Base-by-base conservation (phyloP, 805 yeast genomes). In the Metschnikowia cubensis region DNA sequence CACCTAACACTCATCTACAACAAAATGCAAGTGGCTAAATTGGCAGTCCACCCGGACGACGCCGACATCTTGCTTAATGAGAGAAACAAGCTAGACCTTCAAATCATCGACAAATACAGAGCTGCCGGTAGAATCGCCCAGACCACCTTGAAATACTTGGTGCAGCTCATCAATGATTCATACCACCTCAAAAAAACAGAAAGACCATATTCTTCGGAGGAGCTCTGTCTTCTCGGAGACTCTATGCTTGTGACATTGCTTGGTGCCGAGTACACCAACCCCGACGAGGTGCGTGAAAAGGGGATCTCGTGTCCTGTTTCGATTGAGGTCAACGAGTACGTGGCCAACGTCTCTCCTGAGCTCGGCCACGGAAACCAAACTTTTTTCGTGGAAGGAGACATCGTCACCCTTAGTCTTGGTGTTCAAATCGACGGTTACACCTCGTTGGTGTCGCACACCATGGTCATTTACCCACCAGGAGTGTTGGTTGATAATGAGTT, bases 361-460 rank as follows among this genome's bases (percentile, higher is more conserved):
- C 67, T 86, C 47, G 90, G 83, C 63, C 87, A 83, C 56, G 70
- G 65, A 32, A 63, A 69, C 6, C 52, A 42, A 18, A 59, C 74
- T 52, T 66, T 68, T 47, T 81, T 87, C 59, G 65, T 68, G 48
- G 81, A 82, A 21, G 98, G 98, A 45, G 97, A 94, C 66, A 76
- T 91, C 43, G 89, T 89, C 33, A 91, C 92, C 54, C 79, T 94
- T 50, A 74, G 87, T 11, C 75, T 92, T 29, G 99, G 97, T 44
- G 91, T 86, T 52, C 97, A 94, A 56, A 81, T 94, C 58, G 99
- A 94, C 68, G 99, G 99, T 49, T 94, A 91, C 73, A 87, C 97
- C 11, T 83, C 96, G 1, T 81, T 83, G 65, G 83, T 82, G 10
- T 82, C 96, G 29, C 99, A 94, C 68, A 91, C 97, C 1, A 63